These are phyloP conservation scores for Paramyrothecium sp. DNA, from an alignment of 2,329 filamentous ascomycete genomes.

Conservation along the genomic window DNA sequence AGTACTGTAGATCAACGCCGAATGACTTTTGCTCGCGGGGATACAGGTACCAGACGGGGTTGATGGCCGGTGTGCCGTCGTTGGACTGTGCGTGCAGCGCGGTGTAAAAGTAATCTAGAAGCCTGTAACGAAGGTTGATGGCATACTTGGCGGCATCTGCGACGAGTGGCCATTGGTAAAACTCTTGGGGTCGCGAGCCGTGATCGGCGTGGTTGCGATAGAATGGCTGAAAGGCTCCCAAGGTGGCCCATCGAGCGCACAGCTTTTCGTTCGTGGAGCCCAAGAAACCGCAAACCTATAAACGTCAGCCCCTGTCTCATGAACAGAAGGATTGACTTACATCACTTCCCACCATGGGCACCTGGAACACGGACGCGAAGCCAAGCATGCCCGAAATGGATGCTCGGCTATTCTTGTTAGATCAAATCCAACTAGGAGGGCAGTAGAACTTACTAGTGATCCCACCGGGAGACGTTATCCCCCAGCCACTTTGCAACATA, in stretches of 20 bases:
- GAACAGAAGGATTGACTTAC: conserved; percentile 31
- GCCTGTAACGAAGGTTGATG: conserved; percentile 66
- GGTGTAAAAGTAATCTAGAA: conserved; percentile 77
- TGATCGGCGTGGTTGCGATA: conserved; percentile 64
- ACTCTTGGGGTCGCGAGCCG: conserved; percentile 52
- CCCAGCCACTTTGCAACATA: conserved; percentile 61
- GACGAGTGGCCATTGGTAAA: conserved; percentile 64
- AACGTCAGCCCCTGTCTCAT: neutral
- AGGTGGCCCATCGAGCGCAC: conserved; percentile 64
- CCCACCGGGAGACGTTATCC: conserved; percentile 34
- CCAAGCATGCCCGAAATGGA: conserved; percentile 44
- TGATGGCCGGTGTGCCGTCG: conserved; percentile 62
- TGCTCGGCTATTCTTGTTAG: neutral
- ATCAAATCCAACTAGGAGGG: neutral
- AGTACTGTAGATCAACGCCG: conserved; percentile 43
- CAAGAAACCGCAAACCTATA: conserved; percentile 62
- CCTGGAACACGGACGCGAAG: conserved; percentile 62
- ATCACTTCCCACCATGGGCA: conserved; percentile 68
- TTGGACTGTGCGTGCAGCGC: conserved; percentile 57
- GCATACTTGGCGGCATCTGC: conserved; percentile 62
- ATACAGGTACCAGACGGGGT: conserved; percentile 70
- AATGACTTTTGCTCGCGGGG: conserved; percentile 43
- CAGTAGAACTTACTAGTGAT: neutral
- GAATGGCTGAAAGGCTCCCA: conserved; percentile 67
- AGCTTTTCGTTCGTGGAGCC: conserved; percentile 58